Conservation (phyloP, 1,139 yeast genomes). For the Zygosaccharomyces pseudobailii region DNA sequence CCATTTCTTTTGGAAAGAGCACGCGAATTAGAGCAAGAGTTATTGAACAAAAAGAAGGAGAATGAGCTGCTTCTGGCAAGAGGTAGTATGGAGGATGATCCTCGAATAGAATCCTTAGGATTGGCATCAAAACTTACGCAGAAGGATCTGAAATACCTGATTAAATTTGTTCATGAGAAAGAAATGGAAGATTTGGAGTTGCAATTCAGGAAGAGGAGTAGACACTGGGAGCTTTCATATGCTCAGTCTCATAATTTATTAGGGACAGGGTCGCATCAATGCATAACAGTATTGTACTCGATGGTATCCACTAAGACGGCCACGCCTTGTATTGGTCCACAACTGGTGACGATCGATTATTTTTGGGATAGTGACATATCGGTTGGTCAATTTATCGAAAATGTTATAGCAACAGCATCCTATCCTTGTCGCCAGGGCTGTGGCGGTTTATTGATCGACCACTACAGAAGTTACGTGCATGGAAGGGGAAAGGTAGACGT, state of each 20-base stretch:
- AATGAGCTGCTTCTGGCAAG: constrained; percentile 29
- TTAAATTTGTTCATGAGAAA: constrained; percentile 35
- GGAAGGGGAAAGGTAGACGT: constrained; percentile 81
- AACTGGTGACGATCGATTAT: constrained; percentile 70
- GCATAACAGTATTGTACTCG: constrained; percentile 70
- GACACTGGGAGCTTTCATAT: constrained; percentile 62
- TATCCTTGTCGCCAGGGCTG: constrained; percentile 77
- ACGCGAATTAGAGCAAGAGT: constrained; percentile 47
- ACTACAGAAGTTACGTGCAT: constrained; percentile 84
- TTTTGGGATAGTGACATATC: constrained; percentile 91
- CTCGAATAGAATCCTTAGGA: constrained; percentile 19
- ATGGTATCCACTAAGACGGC: constrained; percentile 80
- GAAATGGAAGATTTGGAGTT: constrained; percentile 37
- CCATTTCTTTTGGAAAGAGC: constrained; percentile 60
- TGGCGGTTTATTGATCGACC: constrained; percentile 65
- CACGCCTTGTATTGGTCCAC: constrained; percentile 93
- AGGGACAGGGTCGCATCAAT: constrained; percentile 72
- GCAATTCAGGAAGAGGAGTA: constrained; percentile 37
- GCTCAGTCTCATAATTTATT: constrained; percentile 47
- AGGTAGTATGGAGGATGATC: constrained; percentile 20
- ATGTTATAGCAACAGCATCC: constrained; percentile 62
- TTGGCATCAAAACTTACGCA: constrained; percentile 29
- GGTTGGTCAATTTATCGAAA: constrained; percentile 83
- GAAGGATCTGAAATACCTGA: constrained; percentile 31
- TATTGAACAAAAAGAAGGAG: constrained; percentile 37